phyloP scores from a whole-genome alignment of 345 rosid species.

The Microthlaspi erraticum region DNA sequence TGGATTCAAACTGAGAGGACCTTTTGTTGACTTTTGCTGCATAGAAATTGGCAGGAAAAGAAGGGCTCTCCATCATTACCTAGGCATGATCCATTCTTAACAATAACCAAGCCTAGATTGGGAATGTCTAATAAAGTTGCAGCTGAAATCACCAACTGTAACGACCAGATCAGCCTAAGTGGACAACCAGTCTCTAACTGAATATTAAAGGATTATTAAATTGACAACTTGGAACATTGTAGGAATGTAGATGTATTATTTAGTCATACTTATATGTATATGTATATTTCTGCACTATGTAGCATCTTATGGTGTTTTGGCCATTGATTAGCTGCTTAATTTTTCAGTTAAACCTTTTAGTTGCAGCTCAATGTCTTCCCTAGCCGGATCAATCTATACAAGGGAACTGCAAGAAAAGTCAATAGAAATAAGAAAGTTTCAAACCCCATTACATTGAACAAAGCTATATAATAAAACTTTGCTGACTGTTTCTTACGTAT shows the following conservation, averaged over 20 bases:
- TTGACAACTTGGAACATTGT: constrained; percentile 24
- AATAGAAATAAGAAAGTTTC: constrained; percentile 19
- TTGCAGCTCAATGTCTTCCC: constrained; percentile 5
- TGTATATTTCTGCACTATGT: background rate
- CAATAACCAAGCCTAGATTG: constrained; percentile 3
- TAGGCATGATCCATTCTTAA: background rate
- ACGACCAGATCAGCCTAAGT: constrained; percentile 35
- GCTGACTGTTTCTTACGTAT: constrained; percentile 24
- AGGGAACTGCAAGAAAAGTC: constrained; percentile 19
- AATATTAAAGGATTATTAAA: constrained; percentile 9
- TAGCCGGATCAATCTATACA: constrained; percentile 6
- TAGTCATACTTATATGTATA: background rate
- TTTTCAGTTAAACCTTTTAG: background rate
- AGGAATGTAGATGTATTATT: constrained; percentile 2
- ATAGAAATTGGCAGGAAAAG: constrained; percentile 1
- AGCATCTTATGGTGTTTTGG: too few species aligned
- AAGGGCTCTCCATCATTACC: background rate
- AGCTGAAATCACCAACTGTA: constrained; percentile 6
- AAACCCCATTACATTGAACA: constrained; percentile 24
- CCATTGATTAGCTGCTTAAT: background rate
- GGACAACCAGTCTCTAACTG: constrained; percentile 30
- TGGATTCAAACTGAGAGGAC: background rate
- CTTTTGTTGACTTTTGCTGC: constrained; percentile 6
- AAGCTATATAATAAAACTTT: background rate
- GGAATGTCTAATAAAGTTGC: constrained; percentile 19